These are phyloP conservation scores for Mariannaea elegans DNA, from an alignment of 2,329 filamentous ascomycete species.

Conservation along the genomic window DNA sequence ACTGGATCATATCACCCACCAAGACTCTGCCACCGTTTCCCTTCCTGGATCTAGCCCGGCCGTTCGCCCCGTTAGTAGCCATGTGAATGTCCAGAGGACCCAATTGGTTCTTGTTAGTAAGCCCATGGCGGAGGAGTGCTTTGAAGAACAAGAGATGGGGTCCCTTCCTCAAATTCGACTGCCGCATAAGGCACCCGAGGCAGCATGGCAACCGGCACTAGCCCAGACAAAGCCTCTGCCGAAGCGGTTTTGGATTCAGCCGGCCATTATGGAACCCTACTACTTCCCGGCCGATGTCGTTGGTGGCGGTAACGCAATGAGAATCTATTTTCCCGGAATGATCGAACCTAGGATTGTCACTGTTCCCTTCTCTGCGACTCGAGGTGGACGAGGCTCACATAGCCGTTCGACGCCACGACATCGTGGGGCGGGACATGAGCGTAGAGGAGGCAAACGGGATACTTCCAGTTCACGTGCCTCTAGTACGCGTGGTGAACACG, in stretches of 20 bases:
- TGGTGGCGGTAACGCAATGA: constrained; percentile 48
- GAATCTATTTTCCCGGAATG: constrained; percentile 55
- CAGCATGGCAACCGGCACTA: constrained; percentile 69
- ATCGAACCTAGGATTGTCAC: constrained; percentile 48
- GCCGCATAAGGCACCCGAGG: constrained; percentile 69
- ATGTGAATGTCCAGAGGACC: constrained; percentile 31
- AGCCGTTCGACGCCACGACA: constrained; percentile 40
- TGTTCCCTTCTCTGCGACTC: constrained; percentile 46
- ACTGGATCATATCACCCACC: constrained; percentile 63
- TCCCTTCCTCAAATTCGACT: constrained; percentile 76
- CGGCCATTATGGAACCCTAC: constrained; percentile 46
- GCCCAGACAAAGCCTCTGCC: constrained; percentile 64
- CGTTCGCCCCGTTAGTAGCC: constrained; percentile 38
- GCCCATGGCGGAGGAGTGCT: constrained; percentile 80
- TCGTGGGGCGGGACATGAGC: constrained; percentile 42
- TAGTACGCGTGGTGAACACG: constrained; percentile 40
- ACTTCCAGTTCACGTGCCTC: constrained; percentile 41
- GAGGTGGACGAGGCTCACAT: constrained; percentile 43
- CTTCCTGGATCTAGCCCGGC: constrained; percentile 55
- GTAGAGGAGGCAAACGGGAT: constrained; percentile 47
- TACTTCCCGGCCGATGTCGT: constrained; percentile 46
- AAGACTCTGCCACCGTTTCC: constrained; percentile 73
- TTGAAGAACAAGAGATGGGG: constrained; percentile 83
- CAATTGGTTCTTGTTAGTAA: constrained; percentile 64
- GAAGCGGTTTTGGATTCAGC: constrained; percentile 57